These are phyloP conservation scores for Mycena rosella DNA, from an alignment of 768 basidiomycete species.

Conservation along the genomic window DNA sequence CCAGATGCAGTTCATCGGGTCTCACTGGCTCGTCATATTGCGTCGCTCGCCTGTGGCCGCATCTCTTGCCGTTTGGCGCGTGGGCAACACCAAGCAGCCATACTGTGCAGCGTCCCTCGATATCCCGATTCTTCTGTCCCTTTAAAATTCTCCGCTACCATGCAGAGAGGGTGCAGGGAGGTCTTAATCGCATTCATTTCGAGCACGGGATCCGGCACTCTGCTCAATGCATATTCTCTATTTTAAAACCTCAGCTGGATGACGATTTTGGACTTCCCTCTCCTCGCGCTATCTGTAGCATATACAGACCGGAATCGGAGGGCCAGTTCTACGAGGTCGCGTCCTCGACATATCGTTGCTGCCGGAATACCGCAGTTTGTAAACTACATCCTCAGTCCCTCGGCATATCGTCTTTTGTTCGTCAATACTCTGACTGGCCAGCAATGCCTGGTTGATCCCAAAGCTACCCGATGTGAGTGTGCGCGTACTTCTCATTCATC, in stretches of 20 bases:
- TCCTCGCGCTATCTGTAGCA: constrained; percentile 25
- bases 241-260: constrained; percentile 30
- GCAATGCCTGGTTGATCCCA: constrained; percentile 41
- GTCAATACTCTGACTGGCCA: constrained; percentile 45
- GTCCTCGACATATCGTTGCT: constrained; percentile 34
- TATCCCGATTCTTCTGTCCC: constrained; percentile 40
- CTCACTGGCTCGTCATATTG: constrained; percentile 62
- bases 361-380: constrained; percentile 24
- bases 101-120: constrained; percentile 46
- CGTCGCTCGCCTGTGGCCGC: constrained; percentile 47
- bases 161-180: constrained; percentile 40
- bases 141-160: constrained; percentile 50
- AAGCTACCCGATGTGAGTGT: constrained; percentile 36
- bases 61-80: constrained; percentile 60
- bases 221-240: constrained; percentile 39
- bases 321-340: constrained; percentile 44
- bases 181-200: constrained; percentile 41
- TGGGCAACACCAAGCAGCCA: constrained; percentile 43
- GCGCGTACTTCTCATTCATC: constrained; percentile 35
- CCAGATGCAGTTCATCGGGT: constrained; percentile 63
- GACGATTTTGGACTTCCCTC: constrained; percentile 27
- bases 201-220: constrained; percentile 30
- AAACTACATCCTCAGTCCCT: constrained; percentile 27
- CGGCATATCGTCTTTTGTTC: constrained; percentile 48
- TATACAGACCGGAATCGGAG: constrained; percentile 31